phyloP scores from a whole-genome alignment of 495 filamentous ascomycete genomes.

The Entonaema liquescens region DNA sequence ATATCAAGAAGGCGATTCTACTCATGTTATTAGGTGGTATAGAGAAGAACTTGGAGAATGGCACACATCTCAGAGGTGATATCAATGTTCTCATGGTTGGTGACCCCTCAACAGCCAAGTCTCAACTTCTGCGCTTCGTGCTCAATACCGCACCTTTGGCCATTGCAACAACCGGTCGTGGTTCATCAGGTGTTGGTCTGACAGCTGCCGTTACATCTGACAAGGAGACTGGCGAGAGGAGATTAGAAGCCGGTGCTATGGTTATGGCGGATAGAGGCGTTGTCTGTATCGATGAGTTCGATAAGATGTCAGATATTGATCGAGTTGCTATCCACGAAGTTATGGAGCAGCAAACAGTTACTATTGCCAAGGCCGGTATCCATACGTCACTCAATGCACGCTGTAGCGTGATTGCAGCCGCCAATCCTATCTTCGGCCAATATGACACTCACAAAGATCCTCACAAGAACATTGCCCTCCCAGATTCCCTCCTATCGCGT shows the following conservation, averaged over 20 bases:
- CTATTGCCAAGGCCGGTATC: conserved; percentile 98
- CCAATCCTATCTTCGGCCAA: conserved; percentile 97
- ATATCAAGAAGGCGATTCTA: conserved; percentile 98
- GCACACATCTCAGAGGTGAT: conserved; percentile 95
- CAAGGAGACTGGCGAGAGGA: conserved; percentile 95
- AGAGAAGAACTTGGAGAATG: conserved; percentile 99
- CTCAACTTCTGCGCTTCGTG: conserved; percentile 95
- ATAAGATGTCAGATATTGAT: conserved; percentile 99
- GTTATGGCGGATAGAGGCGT: conserved; percentile 96
- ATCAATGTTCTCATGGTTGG: conserved; percentile 99
- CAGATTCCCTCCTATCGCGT: conserved; percentile 96
- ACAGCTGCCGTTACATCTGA: conserved; percentile 96
- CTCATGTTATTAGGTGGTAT: conserved; percentile 97
- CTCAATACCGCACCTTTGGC: conserved; percentile 96
- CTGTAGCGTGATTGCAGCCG: conserved; percentile 95
- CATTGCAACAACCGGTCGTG: conserved; percentile 96
- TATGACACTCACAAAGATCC: conserved; percentile 99
- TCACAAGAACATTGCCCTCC: conserved; percentile 97
- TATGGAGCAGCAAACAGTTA: conserved; percentile 99
- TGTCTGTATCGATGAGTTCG: conserved; percentile 99
- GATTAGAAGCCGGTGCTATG: conserved; percentile 98
- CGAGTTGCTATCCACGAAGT: conserved; percentile 99
- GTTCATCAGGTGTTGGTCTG: conserved; percentile 97
- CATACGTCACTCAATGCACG: conserved; percentile 97
- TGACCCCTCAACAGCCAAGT: conserved; percentile 98